Evolutionary conservation across 2,329 filamentous ascomycete genomes (phyloP).

Genomic region (Albifimbria verrucaria): DNA sequence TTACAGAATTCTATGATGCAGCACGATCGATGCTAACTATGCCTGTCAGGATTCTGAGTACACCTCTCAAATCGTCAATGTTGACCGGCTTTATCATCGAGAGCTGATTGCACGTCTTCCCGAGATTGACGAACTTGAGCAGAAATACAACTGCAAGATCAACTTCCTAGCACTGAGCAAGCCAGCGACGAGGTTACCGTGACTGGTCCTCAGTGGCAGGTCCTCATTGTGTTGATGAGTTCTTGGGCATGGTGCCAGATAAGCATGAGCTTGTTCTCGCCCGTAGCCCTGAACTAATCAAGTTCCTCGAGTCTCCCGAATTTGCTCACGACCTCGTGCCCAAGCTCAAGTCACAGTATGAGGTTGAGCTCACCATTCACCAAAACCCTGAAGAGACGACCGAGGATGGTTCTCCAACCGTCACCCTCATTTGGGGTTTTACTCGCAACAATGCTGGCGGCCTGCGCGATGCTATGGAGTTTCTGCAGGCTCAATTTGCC

Average conservation of each 20-base stretch:
- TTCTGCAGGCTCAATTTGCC: slow-evolving; percentile 80
- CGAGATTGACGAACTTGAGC: slow-evolving; percentile 92
- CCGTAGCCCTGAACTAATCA: slow-evolving; percentile 70
- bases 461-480: slow-evolving; percentile 93
- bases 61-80: slow-evolving; percentile 87
- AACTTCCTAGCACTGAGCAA: slow-evolving; percentile 93
- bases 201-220: slow-evolving; percentile 96
- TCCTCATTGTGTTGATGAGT: slow-evolving; percentile 93
- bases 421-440: slow-evolving; percentile 73
- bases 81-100: slow-evolving; percentile 92
- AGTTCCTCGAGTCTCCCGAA: slow-evolving; percentile 76
- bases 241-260: slow-evolving; percentile 96
- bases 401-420: slow-evolving; percentile 54
- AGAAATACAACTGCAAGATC: slow-evolving; percentile 99
- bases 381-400: slow-evolving; percentile 57
- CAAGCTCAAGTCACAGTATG: slow-evolving; percentile 87
- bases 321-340: slow-evolving; percentile 77
- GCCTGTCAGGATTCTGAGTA: slow-evolving; percentile 80
- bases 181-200: slow-evolving; percentile 95
- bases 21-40: slow-evolving; percentile 5
- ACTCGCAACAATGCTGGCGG: slow-evolving; percentile 97
- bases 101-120: slow-evolving; percentile 84
- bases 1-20: background rate
- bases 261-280: slow-evolving; percentile 87
- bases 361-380: slow-evolving; percentile 79